Evolutionary conservation across 2,329 filamentous ascomycete species (phyloP).

Genomic region (Fusarium illudens): DNA sequence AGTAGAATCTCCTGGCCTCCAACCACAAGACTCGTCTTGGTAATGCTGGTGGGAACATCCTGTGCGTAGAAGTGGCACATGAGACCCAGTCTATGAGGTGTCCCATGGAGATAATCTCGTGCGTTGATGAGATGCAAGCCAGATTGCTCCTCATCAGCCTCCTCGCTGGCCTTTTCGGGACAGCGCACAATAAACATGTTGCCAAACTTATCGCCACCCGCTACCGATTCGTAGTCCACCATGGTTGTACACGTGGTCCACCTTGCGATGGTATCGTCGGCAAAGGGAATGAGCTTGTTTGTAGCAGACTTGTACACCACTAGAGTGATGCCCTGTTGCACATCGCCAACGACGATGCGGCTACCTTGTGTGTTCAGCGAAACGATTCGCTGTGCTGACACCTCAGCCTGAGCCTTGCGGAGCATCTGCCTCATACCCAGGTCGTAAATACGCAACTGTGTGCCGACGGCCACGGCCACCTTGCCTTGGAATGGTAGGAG

Average conservation of each 20-base stretch:
- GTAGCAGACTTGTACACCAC: slow-evolving; percentile 93
- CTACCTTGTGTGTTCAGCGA: slow-evolving; percentile 89
- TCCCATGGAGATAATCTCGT: slow-evolving; percentile 87
- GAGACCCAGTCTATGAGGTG: slow-evolving; percentile 82
- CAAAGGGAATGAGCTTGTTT: slow-evolving; percentile 92
- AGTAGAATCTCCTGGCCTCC: slow-evolving; percentile 91
- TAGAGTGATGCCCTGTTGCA: slow-evolving; percentile 90
- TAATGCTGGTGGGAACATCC: slow-evolving; percentile 89
- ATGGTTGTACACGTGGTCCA: slow-evolving; percentile 93
- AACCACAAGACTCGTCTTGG: slow-evolving; percentile 88
- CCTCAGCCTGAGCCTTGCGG: slow-evolving; percentile 86
- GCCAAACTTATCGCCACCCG: slow-evolving; percentile 96
- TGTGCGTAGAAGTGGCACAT: slow-evolving; percentile 91
- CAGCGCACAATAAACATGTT: slow-evolving; percentile 94
- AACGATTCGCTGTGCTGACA: slow-evolving; percentile 83
- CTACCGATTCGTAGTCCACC: slow-evolving; percentile 96
- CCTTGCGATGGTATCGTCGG: slow-evolving; percentile 85
- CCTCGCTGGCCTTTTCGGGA: slow-evolving; percentile 83
- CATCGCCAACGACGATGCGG: slow-evolving; percentile 90
- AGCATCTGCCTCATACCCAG: slow-evolving; percentile 92
- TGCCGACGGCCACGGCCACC: slow-evolving; percentile 84
- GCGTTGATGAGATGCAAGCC: slow-evolving; percentile 93
- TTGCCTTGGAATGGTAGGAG: slow-evolving; percentile 92
- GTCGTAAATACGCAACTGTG: slow-evolving; percentile 86
- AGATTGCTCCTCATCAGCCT: slow-evolving; percentile 90